Evolutionary conservation across 164 flowering plant genomes (phyloP).

Genomic region (Vitis amurensis): DNA sequence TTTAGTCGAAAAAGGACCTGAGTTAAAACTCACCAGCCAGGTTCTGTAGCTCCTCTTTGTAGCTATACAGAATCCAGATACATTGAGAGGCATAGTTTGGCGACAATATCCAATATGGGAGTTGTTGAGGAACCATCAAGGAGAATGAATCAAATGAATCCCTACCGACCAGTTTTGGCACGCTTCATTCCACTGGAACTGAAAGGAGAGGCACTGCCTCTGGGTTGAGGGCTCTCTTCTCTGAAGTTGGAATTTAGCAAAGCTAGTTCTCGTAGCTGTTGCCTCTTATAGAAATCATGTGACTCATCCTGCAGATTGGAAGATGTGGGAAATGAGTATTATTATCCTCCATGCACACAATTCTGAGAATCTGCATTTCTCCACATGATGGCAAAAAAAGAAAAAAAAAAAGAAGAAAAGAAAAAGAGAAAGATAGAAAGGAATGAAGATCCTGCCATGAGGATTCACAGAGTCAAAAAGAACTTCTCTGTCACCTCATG

Average conservation of each 20-base stretch:
- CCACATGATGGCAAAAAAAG: not conserved
- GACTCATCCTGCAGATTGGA: conserved; percentile 23
- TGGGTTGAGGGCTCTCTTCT: conserved; percentile 21
- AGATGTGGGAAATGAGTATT: not conserved
- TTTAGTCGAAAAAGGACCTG: not conserved
- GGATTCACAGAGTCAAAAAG: too few species aligned
- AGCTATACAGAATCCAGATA: not conserved
- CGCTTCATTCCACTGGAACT: conserved; percentile 24
- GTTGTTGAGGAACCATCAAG: not conserved
- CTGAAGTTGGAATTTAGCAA: conserved; percentile 16
- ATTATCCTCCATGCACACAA: too few species aligned
- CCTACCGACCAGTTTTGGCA: conserved; percentile 12
- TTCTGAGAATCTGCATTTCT: too few species aligned
- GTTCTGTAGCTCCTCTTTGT: not conserved
- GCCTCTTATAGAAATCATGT: conserved; percentile 21
- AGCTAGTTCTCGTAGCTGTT: conserved; percentile 27
- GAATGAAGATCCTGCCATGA: too few species aligned
- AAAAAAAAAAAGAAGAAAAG: too few species aligned
- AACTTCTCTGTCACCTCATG: too few species aligned
- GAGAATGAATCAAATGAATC: not conserved
- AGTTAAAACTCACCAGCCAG: not conserved
- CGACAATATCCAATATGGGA: not conserved
- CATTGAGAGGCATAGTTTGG: not conserved
- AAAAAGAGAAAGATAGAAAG: too few species aligned
- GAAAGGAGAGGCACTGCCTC: conserved; percentile 22